Evolutionary conservation across 2,329 filamentous ascomycete genomes (phyloP).

Genomic region (Cryphonectria japonica): DNA sequence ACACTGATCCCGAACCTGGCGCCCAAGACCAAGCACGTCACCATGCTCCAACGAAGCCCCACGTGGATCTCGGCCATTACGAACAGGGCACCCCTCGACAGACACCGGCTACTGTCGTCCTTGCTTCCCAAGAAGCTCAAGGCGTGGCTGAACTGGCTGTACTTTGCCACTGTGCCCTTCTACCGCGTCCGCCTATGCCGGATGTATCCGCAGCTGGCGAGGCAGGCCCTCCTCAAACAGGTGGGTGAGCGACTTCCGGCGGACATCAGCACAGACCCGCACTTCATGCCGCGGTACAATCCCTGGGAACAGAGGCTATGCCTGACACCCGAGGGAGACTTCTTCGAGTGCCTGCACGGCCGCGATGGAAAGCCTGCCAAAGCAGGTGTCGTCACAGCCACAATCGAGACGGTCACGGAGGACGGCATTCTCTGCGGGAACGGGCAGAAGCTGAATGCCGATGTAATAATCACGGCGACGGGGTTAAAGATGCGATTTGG

Average conservation of each 20-base stretch:
- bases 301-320: constrained; percentile 74
- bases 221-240: constrained; percentile 59
- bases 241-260: constrained; percentile 58
- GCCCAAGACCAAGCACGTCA: constrained; percentile 58
- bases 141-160: constrained; percentile 42
- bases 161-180: constrained; percentile 22
- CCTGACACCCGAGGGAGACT: constrained; percentile 52
- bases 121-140: constrained; percentile 48
- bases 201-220: constrained; percentile 69
- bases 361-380: constrained; percentile 41
- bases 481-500: constrained; percentile 41
- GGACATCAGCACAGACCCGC: constrained; percentile 51
- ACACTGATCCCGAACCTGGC: constrained; percentile 68
- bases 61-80: constrained; percentile 59
- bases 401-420: constrained; percentile 50
- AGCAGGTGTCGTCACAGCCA: constrained; percentile 48
- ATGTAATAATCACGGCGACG: constrained; percentile 68
- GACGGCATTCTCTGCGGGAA: constrained; percentile 48
- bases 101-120: constrained; percentile 67
- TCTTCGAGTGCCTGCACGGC: constrained; percentile 43
- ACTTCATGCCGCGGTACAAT: constrained; percentile 21
- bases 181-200: constrained; percentile 45
- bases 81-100: constrained; percentile 61
- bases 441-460: constrained; percentile 53
- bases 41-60: constrained; percentile 72